phyloP scores from a whole-genome alignment of 441 rosid genomes.

The Erodium texanum region DNA sequence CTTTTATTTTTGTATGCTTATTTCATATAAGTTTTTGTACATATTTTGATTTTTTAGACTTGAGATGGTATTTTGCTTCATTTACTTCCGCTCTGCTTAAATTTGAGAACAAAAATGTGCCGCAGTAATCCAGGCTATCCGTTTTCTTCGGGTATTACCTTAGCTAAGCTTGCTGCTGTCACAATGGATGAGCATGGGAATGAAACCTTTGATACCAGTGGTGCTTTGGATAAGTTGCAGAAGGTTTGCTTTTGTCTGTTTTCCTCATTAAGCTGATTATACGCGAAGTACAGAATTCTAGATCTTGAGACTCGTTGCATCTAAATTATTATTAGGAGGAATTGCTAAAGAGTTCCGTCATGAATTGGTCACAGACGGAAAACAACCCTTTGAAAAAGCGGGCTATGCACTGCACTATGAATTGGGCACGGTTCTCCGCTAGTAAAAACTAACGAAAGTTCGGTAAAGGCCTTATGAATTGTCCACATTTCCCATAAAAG shows the following conservation, averaged over 20 bases:
- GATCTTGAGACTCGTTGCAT: not conserved
- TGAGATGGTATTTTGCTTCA: conserved; percentile 10
- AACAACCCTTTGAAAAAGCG: no score
- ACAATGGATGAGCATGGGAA: conserved; percentile 94
- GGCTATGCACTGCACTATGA: no score
- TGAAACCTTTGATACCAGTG: conserved; percentile 97
- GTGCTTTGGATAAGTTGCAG: conserved; percentile 87
- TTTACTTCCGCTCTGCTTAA: conserved; percentile 19
- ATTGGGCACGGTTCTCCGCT: no score
- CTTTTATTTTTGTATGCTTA: conserved; percentile 6
- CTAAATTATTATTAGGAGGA: not conserved
- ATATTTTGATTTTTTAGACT: not conserved
- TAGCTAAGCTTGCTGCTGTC: conserved; percentile 98
- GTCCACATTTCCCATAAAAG: no score
- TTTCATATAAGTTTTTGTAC: not conserved
- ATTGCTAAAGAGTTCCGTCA: no score
- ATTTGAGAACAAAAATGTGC: conserved; percentile 18
- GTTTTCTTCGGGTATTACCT: conserved; percentile 80
- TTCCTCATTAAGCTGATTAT: conserved; percentile 6
- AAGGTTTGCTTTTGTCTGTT: conserved; percentile 50
- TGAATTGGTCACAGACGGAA: no score
- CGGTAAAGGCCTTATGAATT: no score
- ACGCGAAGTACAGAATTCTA: not conserved
- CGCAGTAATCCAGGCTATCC: conserved; percentile 82
- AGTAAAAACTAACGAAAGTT: no score